Evolutionary conservation across 192 early-diverging fungal species (phyloP), one percentile per base, ranked within the genome.

Genomic region (Rhizoclosmatium globosum): DNA sequence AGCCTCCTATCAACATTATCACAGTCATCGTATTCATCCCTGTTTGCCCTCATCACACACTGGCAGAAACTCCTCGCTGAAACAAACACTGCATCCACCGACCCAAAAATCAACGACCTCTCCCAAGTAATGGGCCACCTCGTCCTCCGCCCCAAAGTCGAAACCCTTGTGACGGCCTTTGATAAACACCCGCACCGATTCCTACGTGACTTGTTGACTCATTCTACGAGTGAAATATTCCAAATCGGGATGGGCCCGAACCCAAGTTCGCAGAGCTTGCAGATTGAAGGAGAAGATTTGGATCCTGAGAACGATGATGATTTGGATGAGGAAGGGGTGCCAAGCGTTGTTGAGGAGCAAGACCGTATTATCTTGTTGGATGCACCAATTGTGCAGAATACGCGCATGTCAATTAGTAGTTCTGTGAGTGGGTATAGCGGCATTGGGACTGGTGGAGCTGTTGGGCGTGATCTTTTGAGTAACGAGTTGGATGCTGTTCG

Each of bases 161-260:
- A 83, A 60, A 84, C 69, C 2, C 68, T 38, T 11, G 71, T 87
- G 38, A 87, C 84, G 1, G 67, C 85, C 17, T 79, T 80, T 42
- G 86, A 87, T 62, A 87, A 87, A 68, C 86, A 87, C 76, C 84
- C 84, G 0, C 74, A 70, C 1, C 79, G 86, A n/a, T 68, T 87
- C 23, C 45, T 87, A 11, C 57, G 68, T 21, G 68, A 69, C 47
- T 50, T 64, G 45, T 13, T 65, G 6, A 48, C 78, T 2, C 68
- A 80, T 50, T 47, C 43, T 6, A 45, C 39, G 6, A 15, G 43
- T 38, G 58, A 67, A 44, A 17, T 65, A 21, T 76, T 80, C 47
- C 39, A 15, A 78, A 44, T 31, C 43, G 61, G 31, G 1, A 17
- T 53, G 17, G 3, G 4, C 23, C 15, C 61, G 47, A 78, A 77